A percentile compares a stretch with the other conserved stretches of the same genome.
Evolutionary conservation across 2,329 filamentous ascomycete species (phyloP).

Genomic region (Alternaria incomplexa): DNA sequence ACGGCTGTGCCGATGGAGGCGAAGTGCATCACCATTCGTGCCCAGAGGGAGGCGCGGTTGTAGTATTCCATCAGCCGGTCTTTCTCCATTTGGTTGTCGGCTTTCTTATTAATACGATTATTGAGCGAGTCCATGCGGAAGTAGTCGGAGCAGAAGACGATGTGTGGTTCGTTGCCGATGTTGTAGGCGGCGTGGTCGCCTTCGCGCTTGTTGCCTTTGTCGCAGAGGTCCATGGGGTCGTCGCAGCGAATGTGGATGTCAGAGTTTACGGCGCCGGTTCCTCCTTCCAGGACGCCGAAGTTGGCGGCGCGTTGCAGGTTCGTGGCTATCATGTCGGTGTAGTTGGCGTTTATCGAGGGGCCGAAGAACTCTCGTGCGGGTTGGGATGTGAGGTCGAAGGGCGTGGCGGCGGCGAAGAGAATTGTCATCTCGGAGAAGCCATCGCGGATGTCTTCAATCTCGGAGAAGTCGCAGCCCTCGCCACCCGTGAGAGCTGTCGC

Average conservation of each 20-base stretch:
- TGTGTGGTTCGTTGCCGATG: constrained; percentile 44
- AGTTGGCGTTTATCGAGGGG: constrained; percentile 27
- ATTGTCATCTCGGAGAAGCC: constrained; percentile 44
- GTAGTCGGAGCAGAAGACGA: constrained; percentile 42
- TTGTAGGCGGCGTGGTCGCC: constrained; percentile 43
- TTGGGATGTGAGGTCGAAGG: constrained; percentile 29
- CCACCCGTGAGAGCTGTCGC: constrained; percentile 39
- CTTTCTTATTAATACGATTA: constrained; percentile 29
- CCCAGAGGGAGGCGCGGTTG: constrained; percentile 44
- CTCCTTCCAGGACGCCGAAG: constrained; percentile 34
- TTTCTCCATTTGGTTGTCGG: constrained; percentile 29
- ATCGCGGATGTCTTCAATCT: constrained; percentile 34
- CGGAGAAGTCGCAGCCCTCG: constrained; percentile 34
- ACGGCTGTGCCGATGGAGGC: constrained; percentile 36
- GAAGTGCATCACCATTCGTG: constrained; percentile 45
- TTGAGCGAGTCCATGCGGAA: constrained; percentile 36
- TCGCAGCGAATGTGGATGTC: constrained; percentile 45
- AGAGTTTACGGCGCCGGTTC: constrained; percentile 26
- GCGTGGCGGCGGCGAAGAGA: constrained; percentile 34
- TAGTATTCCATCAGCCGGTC: constrained; percentile 39
- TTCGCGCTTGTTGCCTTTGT: constrained; percentile 33
- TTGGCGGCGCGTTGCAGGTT: constrained; percentile 39
- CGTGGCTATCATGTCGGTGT: constrained; percentile 34
- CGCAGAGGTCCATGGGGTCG: constrained; percentile 38
- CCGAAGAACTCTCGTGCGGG: constrained; percentile 41